A percentile compares a stretch with the other conserved stretches of the same genome.
Evolutionary conservation across 331 rosid species (phyloP).

Genomic region (Rosa hybrid): DNA sequence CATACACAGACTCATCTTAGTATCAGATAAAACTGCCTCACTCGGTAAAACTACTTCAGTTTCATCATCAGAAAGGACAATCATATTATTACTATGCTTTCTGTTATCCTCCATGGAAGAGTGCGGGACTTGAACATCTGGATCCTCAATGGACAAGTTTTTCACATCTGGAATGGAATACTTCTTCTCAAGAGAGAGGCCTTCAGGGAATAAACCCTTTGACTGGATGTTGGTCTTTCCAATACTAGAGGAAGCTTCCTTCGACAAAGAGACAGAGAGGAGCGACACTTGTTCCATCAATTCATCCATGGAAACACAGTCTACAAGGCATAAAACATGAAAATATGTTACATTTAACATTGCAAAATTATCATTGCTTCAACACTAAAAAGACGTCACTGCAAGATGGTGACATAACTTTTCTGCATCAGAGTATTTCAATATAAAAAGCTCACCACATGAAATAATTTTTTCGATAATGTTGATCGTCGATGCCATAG

Average conservation of each 20-base stretch:
- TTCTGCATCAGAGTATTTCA: neutral
- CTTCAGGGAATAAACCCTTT: constrained; percentile 39
- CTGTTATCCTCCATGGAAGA: constrained; percentile 27
- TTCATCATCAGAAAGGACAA: constrained; percentile 90
- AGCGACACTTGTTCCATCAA: constrained; percentile 63
- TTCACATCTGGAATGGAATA: constrained; percentile 39
- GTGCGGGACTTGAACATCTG: constrained; percentile 37
- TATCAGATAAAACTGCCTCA: constrained; percentile 39
- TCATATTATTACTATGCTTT: constrained; percentile 35
- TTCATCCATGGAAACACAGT: constrained; percentile 56
- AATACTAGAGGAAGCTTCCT: constrained; percentile 47
- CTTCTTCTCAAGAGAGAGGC: constrained; percentile 36
- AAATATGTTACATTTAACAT: constrained; percentile 24
- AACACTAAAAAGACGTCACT: neutral
- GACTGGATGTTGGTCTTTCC: constrained; percentile 34
- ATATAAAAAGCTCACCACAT: constrained; percentile 53
- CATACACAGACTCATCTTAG: constrained; percentile 29
- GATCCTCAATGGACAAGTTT: constrained; percentile 41
- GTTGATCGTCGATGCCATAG: constrained; percentile 45
- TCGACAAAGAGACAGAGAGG: constrained; percentile 66
- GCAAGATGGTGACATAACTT: constrained; percentile 16
- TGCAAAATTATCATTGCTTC: constrained; percentile 7
- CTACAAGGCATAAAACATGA: constrained; percentile 46
- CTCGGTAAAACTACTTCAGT: constrained; percentile 39
- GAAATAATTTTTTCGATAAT: constrained; percentile 68